These are phyloP conservation scores for Cystobasidium tubakii DNA, from an alignment of 768 basidiomycete genomes.

Conservation along the genomic window DNA sequence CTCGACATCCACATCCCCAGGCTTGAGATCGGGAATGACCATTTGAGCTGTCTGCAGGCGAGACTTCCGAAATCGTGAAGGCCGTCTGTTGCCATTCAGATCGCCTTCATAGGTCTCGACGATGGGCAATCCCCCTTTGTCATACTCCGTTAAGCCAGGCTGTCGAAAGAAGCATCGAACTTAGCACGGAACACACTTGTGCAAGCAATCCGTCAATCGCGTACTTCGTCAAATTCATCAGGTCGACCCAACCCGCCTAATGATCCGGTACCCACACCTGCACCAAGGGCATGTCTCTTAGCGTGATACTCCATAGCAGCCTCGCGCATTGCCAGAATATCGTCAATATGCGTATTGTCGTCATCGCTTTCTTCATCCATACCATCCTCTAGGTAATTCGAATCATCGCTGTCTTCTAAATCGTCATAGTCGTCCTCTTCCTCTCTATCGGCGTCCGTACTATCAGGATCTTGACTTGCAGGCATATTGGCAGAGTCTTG, in stretches of 20 bases:
- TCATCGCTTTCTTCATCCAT: conserved; percentile 21
- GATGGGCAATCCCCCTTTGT: conserved; percentile 22
- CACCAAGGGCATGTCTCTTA: conserved; percentile 21
- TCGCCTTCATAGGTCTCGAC: conserved; percentile 12
- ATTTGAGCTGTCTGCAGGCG: conserved; percentile 20
- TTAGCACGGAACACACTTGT: too few relatives aligned
- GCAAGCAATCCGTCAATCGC: too few relatives aligned
- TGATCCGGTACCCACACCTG: conserved; percentile 28
- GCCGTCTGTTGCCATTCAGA: background rate
- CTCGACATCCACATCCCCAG: conserved; percentile 18
- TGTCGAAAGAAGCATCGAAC: too few relatives aligned
- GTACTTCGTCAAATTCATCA: conserved; percentile 23
- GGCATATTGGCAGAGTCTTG: background rate
- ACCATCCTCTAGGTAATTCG: conserved; percentile 6
- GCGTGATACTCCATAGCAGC: conserved; percentile 32
- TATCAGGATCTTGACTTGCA: background rate
- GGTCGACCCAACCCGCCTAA: background rate
- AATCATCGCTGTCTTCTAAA: conserved; percentile 7
- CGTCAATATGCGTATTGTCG: conserved; percentile 34
- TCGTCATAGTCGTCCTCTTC: conserved; percentile 11
- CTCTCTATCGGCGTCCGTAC: background rate
- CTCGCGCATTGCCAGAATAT: conserved; percentile 30
- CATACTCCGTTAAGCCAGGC: conserved; percentile 2
- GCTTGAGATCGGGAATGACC: conserved; percentile 29
- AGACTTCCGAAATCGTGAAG: conserved; percentile 16